These are phyloP conservation scores for Penicillium digitatum DNA, from an alignment of 2,329 filamentous ascomycete species.

Conservation along the genomic window DNA sequence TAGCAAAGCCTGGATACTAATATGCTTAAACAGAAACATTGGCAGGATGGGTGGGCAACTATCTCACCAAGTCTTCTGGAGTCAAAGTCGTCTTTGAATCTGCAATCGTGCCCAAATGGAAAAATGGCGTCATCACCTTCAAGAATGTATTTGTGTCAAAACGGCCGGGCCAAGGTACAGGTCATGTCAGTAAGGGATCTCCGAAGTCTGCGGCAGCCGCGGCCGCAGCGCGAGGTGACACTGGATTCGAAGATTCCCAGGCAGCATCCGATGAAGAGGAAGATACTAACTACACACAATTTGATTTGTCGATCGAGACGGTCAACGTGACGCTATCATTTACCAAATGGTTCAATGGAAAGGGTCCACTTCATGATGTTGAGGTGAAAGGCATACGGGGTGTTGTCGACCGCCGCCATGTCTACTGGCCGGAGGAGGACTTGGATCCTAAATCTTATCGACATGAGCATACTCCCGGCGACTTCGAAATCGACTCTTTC, in stretches of 20 bases:
- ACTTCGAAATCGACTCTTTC: conserved; percentile 96
- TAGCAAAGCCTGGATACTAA: conserved; percentile 15
- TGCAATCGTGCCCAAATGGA: conserved; percentile 95
- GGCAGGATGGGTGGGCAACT: conserved; percentile 89
- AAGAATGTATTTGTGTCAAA: conserved; percentile 94
- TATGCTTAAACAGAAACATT: conserved; percentile 66
- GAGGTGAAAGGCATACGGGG: conserved; percentile 91
- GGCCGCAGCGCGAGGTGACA: conserved; percentile 56
- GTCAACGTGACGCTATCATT: conserved; percentile 97
- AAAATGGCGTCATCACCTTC: conserved; percentile 90
- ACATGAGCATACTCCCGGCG: conserved; percentile 81
- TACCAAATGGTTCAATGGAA: conserved; percentile 98
- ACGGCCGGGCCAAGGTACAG: conserved; percentile 74
- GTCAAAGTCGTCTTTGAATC: conserved; percentile 95
- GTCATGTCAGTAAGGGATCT: conserved; percentile 88
- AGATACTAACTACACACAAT: conserved; percentile 96
- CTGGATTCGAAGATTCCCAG: conserved; percentile 40
- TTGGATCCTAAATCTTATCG: conserved; percentile 82
- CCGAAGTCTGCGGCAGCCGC: conserved; percentile 77
- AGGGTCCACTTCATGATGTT: conserved; percentile 83
- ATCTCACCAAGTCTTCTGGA: conserved; percentile 88
- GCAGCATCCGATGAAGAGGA: conserved; percentile 54
- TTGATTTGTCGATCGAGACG: conserved; percentile 89
- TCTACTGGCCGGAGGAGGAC: conserved; percentile 65
- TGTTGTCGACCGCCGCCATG: conserved; percentile 82